Conservation (phyloP, 768 basidiomycete genomes). For the Tylopilus intermedius region DNA sequence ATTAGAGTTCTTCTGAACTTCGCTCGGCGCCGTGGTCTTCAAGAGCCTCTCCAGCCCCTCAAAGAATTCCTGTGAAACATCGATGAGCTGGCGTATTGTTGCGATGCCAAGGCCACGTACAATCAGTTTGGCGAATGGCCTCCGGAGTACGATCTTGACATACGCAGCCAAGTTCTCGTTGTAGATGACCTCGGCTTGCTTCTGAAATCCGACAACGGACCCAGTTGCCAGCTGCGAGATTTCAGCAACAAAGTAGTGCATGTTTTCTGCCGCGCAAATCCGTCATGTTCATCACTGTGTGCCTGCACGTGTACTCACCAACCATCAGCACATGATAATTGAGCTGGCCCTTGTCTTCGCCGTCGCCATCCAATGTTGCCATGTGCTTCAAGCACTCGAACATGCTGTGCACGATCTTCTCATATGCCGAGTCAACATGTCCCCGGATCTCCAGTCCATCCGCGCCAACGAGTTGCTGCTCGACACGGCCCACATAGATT, state of each 20-base stretch:
- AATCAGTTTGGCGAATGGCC: slow-evolving; percentile 83
- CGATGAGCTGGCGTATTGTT: slow-evolving; percentile 2
- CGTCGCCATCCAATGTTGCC: slow-evolving; percentile 91
- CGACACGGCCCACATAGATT: slow-evolving; percentile 76
- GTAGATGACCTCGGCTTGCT: slow-evolving; percentile 76
- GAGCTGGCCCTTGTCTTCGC: slow-evolving; percentile 93
- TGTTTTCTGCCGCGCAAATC: slow-evolving; percentile 64
- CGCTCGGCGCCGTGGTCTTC: slow-evolving; percentile 70
- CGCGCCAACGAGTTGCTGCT: slow-evolving; percentile 74
- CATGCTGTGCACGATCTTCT: slow-evolving; percentile 83
- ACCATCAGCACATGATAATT: slow-evolving; percentile 95
- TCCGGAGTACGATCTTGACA: slow-evolving; percentile 77
- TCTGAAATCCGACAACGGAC: slow-evolving; percentile 58
- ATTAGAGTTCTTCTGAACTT: slow-evolving; percentile 67
- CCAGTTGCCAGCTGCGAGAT: slow-evolving; percentile 64
- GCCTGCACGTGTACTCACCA: slow-evolving; percentile 48
- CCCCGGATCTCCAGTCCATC: slow-evolving; percentile 73
- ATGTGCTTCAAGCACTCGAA: slow-evolving; percentile 92
- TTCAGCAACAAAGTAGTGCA: slow-evolving; percentile 90
- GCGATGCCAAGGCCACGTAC: slow-evolving; percentile 41
- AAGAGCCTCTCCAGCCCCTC: slow-evolving; percentile 87
- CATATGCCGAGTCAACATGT: slow-evolving; percentile 78
- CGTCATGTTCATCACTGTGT: background rate
- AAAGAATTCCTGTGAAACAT: slow-evolving; percentile 74
- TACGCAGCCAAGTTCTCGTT: slow-evolving; percentile 87